These are phyloP conservation scores for Hymenoscyphus fraxineus DNA, from an alignment of 2,329 filamentous ascomycete species.

Conservation along the genomic window DNA sequence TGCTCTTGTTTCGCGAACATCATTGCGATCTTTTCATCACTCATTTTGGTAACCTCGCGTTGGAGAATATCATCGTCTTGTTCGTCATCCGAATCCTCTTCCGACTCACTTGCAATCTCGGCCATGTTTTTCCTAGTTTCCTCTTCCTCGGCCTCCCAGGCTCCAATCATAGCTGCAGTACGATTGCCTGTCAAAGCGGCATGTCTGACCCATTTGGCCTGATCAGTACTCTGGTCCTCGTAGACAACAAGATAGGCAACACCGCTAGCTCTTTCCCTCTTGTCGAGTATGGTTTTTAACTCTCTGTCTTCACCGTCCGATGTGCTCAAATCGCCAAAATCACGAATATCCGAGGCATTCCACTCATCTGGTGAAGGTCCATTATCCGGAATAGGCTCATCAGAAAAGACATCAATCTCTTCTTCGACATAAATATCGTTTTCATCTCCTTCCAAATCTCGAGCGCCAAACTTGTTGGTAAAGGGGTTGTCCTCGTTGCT, in stretches of 20 bases:
- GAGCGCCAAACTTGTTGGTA: conserved; percentile 23
- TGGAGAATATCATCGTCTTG: conserved; percentile 36
- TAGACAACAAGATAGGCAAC: conserved; percentile 51
- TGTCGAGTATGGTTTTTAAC: conserved; percentile 42
- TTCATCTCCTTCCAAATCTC: conserved; percentile 45
- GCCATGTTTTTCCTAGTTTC: conserved; percentile 29
- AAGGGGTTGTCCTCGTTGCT: conserved; percentile 14
- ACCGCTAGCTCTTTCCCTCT: conserved; percentile 42
- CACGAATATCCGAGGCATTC: conserved; percentile 42
- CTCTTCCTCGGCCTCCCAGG: conserved; percentile 36
- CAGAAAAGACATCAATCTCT: conserved; percentile 17
- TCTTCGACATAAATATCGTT: conserved; percentile 38
- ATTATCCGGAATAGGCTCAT: conserved; percentile 15
- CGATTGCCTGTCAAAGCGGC: conserved; percentile 34
- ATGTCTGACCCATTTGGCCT: conserved; percentile 47
- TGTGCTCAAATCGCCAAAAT: conserved; percentile 48
- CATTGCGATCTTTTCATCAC: conserved; percentile 59
- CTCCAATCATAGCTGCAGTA: conserved; percentile 32
- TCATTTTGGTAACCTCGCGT: conserved; percentile 44
- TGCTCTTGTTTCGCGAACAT: conserved; percentile 60
- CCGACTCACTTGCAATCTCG: conserved; percentile 26
- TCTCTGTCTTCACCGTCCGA: conserved; percentile 43
- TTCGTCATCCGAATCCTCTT: conserved; percentile 32
- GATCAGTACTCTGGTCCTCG: conserved; percentile 40
- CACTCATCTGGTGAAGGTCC: conserved; percentile 34